phyloP scores from a whole-genome alignment of 164 flowering plant species.

The Saururus chinensis region DNA sequence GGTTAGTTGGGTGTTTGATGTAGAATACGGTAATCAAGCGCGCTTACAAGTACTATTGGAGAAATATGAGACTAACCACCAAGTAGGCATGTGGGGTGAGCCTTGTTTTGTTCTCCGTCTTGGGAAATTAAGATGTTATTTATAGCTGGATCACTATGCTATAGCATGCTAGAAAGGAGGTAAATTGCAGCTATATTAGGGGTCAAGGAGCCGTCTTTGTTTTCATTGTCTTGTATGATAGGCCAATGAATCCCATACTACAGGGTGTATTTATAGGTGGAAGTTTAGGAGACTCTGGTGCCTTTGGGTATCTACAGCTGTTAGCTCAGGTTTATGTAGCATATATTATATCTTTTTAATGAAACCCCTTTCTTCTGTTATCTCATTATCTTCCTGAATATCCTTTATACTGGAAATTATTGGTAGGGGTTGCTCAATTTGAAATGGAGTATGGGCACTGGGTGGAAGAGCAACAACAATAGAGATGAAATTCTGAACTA shows the following conservation, averaged over 20 bases:
- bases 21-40: too few species aligned
- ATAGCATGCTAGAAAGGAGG: constrained; percentile 76
- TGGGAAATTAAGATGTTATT: too few species aligned
- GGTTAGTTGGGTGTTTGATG: too few species aligned
- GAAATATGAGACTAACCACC: constrained; percentile 63
- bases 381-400: too few species aligned
- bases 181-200: constrained; percentile 3
- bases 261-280: constrained; percentile 60
- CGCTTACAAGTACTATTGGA: too few species aligned
- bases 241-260: constrained; percentile 1
- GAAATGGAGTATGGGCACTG: constrained; percentile 77
- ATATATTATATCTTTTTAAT: too few species aligned
- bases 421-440: constrained; percentile 62
- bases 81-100: constrained; percentile 66
- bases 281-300: constrained; percentile 36
- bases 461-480: constrained; percentile 83
- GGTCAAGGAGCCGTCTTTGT: too few species aligned
- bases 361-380: too few species aligned
- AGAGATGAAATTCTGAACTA: constrained; percentile 39
- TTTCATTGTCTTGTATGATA: background rate
- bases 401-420: background rate
- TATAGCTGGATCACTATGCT: constrained; percentile 9
- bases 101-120: background rate
- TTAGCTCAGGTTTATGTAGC: constrained; percentile 51
- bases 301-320: constrained; percentile 35